phyloP scores from a whole-genome alignment of 1,284 basidiomycete species.

The Cryptococcus sp. region DNA sequence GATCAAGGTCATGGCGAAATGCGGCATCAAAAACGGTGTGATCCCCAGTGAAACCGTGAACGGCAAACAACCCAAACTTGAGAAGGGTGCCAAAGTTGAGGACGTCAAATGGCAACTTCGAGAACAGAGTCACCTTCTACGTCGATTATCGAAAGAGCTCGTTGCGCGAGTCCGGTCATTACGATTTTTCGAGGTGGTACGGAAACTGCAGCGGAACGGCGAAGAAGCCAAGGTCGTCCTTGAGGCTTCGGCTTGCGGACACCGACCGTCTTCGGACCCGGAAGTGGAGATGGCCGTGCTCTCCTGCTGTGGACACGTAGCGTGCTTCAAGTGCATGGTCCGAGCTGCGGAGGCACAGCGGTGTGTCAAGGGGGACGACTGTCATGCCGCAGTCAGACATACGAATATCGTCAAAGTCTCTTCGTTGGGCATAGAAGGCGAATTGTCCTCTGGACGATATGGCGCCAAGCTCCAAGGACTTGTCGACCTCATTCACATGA shows the following conservation, averaged over 20 bases:
- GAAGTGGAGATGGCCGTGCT: conserved; percentile 75
- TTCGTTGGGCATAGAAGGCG: conserved; percentile 81
- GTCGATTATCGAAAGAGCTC: conserved; percentile 79
- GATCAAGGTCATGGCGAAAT: conserved; percentile 55
- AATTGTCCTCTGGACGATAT: conserved; percentile 71
- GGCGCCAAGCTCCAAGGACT: conserved; percentile 87
- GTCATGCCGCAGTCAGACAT: conserved; percentile 69
- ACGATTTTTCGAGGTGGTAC: conserved; percentile 85
- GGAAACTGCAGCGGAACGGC: conserved; percentile 79
- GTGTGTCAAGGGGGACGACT: conserved; percentile 72
- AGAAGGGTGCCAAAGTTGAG: conserved; percentile 35
- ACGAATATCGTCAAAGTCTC: conserved; percentile 80
- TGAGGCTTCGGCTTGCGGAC: conserved; percentile 34
- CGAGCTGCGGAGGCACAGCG: conserved; percentile 73
- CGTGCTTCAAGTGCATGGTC: conserved; percentile 73
- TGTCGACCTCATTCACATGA: conserved; percentile 75
- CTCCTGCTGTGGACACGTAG: conserved; percentile 86
- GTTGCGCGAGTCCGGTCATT: conserved; percentile 83
- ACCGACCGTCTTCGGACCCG: conserved; percentile 56
- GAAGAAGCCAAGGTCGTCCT: conserved; percentile 49
- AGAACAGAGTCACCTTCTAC: conserved; percentile 81
- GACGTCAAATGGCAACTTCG: conserved; percentile 77
- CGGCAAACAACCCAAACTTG: conserved; percentile 31
- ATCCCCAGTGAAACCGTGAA: conserved; percentile 49
- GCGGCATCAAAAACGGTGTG: conserved; percentile 27